Conservation (phyloP, 306 rosid genomes). For the Sicyos baderoa region DNA sequence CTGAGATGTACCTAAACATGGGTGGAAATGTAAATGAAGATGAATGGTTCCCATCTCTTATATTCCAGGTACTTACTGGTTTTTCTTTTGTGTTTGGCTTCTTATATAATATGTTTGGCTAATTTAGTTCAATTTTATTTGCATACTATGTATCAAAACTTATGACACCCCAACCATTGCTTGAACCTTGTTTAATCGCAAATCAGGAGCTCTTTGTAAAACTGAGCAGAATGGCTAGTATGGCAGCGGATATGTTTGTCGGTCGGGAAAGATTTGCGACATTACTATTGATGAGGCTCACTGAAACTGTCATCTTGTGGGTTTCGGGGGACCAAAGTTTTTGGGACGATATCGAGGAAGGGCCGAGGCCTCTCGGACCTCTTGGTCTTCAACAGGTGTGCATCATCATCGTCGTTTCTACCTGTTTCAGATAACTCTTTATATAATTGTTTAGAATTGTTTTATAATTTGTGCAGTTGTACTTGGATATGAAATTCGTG, state of each 20-base stretch:
- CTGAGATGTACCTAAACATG: slow-evolving; percentile 86
- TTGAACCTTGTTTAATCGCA: slow-evolving; percentile 22
- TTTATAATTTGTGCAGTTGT: slow-evolving; percentile 57
- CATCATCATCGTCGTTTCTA: not conserved
- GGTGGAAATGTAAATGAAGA: slow-evolving; percentile 68
- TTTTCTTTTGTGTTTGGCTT: not conserved
- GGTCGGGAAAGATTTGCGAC: slow-evolving; percentile 95
- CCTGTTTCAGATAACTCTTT: not conserved
- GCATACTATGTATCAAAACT: not conserved
- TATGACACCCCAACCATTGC: not conserved
- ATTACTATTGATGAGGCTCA: slow-evolving; percentile 87
- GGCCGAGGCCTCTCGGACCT: slow-evolving; percentile 82
- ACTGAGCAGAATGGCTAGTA: slow-evolving; percentile 72
- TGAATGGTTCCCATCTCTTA: slow-evolving; percentile 79
- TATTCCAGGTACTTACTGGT: slow-evolving; percentile 64
- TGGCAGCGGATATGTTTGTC: slow-evolving; percentile 92
- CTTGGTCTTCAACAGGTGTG: slow-evolving; percentile 89
- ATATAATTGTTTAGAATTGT: too few species aligned
- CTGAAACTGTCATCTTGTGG: slow-evolving; percentile 96
- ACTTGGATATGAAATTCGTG: slow-evolving; percentile 98
- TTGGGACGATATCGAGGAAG: slow-evolving; percentile 99
- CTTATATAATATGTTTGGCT: not conserved
- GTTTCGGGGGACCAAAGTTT: slow-evolving; percentile 94
- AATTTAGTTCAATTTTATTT: not conserved
- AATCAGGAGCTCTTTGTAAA: slow-evolving; percentile 82